phyloP scores from a whole-genome alignment of 2,329 filamentous ascomycete species.

The Magnaporthiopsis rhizophila region DNA sequence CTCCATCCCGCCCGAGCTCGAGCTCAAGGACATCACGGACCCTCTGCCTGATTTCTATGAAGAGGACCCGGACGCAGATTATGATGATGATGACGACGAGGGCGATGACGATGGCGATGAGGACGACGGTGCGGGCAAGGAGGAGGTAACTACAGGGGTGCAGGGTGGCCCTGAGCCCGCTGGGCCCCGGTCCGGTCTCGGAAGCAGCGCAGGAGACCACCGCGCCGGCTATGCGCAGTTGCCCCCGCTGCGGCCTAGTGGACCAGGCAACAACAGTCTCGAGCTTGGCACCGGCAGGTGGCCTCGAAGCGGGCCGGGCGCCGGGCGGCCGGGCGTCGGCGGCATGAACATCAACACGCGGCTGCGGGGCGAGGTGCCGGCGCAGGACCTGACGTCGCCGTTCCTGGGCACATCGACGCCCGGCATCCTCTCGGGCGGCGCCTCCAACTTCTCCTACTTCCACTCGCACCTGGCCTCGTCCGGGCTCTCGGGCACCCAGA shows the following conservation, averaged over 20 bases:
- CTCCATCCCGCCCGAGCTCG: slow-evolving; percentile 69
- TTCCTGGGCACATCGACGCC: slow-evolving; percentile 54
- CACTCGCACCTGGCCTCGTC: slow-evolving; percentile 62
- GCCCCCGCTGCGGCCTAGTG: slow-evolving; percentile 8
- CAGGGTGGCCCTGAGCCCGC: slow-evolving; percentile 12
- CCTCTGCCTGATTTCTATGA: slow-evolving; percentile 96
- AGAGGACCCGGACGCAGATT: slow-evolving; percentile 58
- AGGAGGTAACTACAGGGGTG: not conserved
- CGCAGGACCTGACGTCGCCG: slow-evolving; percentile 41
- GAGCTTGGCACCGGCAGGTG: slow-evolving; percentile 22
- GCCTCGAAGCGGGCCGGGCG: not conserved
- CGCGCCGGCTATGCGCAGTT: not conserved
- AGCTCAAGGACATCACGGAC: slow-evolving; percentile 95
- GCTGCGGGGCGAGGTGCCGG: slow-evolving; percentile 14
- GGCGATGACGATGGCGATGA: slow-evolving; percentile 30
- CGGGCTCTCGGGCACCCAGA: slow-evolving; percentile 67
- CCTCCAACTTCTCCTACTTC: slow-evolving; percentile 74
- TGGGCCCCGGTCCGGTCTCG: slow-evolving; percentile 18
- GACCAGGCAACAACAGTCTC: slow-evolving; percentile 9
- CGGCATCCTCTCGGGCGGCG: slow-evolving; percentile 56
- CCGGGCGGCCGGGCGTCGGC: not conserved
- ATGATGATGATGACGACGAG: slow-evolving; percentile 38
- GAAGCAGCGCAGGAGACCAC: slow-evolving; percentile 8
- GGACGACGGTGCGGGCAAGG: slow-evolving; percentile 19
- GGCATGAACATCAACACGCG: slow-evolving; percentile 27